A percentile compares a stretch with the other conserved stretches of the same genome.
Conservation (phyloP, 129 eudicot genomes). For the Artemisia argyi region DNA sequence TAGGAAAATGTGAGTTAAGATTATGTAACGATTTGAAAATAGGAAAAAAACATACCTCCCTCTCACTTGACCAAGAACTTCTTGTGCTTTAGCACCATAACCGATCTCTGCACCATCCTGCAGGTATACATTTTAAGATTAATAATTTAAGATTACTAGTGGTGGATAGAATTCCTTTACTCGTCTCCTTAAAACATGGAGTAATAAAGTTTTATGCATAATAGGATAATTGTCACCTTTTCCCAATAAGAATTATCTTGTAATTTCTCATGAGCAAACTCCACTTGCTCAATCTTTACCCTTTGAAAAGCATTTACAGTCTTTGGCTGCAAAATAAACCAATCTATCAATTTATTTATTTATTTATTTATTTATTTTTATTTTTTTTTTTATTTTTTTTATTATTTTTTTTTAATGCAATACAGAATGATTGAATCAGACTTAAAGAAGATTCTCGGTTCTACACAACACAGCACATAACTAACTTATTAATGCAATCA, state of each 20-base stretch:
- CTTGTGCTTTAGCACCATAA: constrained; percentile 97
- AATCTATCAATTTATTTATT: no score
- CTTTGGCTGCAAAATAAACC: constrained; percentile 64
- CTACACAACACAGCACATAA: not conserved
- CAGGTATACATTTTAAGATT: constrained; percentile 25
- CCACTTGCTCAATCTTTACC: constrained; percentile 76
- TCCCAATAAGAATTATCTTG: constrained; percentile 83
- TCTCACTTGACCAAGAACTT: constrained; percentile 80
- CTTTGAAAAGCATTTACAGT: constrained; percentile 75
- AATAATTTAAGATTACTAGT: constrained; percentile 5
- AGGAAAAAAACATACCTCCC: constrained; percentile 61
- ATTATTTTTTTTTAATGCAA: no score
- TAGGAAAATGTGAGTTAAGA: no score
- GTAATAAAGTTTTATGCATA: constrained; percentile 5
- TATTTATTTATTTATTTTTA: no score
- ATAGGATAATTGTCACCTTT: constrained; percentile 48
- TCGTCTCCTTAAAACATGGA: not conserved
- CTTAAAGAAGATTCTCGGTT: not conserved
- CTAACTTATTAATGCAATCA: no score
- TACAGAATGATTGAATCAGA: not conserved
- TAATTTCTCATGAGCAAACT: constrained; percentile 67
- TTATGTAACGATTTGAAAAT: not conserved
- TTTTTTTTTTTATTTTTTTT: no score
- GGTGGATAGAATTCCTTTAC: not conserved
- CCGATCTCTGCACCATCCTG: constrained; percentile 90